These are phyloP conservation scores for Salix dunnii DNA, from an alignment of 345 rosid species.

Conservation along the genomic window DNA sequence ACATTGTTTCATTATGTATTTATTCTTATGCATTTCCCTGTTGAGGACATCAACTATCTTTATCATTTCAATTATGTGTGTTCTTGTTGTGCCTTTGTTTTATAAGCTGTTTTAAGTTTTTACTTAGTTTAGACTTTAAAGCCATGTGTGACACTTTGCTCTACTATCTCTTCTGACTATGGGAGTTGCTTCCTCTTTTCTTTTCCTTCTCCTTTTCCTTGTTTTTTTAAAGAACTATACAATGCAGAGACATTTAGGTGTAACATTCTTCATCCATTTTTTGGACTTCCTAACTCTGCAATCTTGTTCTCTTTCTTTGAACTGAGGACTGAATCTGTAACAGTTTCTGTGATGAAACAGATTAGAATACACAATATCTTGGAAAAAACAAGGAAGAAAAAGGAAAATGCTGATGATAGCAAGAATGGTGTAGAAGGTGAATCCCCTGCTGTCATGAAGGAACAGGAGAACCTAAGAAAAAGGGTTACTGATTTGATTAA, in stretches of 20 bases:
- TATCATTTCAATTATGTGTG: background rate
- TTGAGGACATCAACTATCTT: background rate
- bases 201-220: background rate
- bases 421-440: constrained; percentile 40
- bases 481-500: constrained; percentile 72
- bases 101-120: background rate
- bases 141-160: background rate
- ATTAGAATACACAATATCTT: constrained; percentile 67
- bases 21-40: background rate
- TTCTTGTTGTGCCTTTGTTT: background rate
- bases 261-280: constrained; percentile 9
- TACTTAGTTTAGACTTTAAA: background rate
- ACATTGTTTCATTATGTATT: background rate
- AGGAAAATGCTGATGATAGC: constrained; percentile 35
- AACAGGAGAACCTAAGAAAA: constrained; percentile 65
- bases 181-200: background rate
- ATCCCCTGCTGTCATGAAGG: constrained; percentile 37
- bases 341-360: constrained; percentile 38
- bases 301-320: background rate
- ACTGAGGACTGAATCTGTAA: constrained; percentile 8
- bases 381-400: constrained; percentile 74
- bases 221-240: background rate
- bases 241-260: background rate
- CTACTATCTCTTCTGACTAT: background rate
- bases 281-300: background rate